Percentiles rank a stretch among this genome's conserved stretches.
Evolutionary conservation across 495 filamentous ascomycete species (phyloP).

Genomic region (Aspergillus ostianus): DNA sequence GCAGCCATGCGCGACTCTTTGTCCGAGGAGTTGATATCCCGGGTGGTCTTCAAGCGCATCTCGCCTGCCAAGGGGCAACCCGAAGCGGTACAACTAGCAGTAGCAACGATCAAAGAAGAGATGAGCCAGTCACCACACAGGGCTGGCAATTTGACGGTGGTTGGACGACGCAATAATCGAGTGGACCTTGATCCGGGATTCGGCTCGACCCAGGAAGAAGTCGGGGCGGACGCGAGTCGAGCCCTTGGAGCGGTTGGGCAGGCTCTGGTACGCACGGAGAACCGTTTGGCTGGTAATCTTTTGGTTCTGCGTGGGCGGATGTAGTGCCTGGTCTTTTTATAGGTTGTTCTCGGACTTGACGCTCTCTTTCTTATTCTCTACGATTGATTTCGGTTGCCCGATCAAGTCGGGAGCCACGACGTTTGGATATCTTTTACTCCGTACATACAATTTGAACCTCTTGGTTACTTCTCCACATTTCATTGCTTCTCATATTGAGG

Average conservation of each 20-base stretch:
- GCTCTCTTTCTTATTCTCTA: too few species aligned
- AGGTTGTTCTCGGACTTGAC: too few species aligned
- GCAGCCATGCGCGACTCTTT: slow-evolving; percentile 59
- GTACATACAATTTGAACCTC: too few species aligned
- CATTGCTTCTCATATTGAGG: too few species aligned
- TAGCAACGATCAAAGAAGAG: too few species aligned
- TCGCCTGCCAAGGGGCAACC: slow-evolving; percentile 3
- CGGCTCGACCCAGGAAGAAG: slow-evolving; percentile 17
- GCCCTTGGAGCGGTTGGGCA: slow-evolving; percentile 28
- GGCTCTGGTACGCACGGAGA: slow-evolving; percentile 45
- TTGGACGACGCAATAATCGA: slow-evolving; percentile 56
- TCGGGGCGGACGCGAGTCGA: slow-evolving; percentile 50
- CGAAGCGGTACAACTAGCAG: slow-evolving; percentile 20
- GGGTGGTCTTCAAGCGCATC: slow-evolving; percentile 59
- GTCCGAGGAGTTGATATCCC: slow-evolving; percentile 48
- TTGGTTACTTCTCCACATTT: too few species aligned
- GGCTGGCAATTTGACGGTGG: slow-evolving; percentile 74
- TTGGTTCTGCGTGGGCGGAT: slow-evolving; percentile 66
- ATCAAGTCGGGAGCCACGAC: too few species aligned
- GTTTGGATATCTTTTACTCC: too few species aligned
- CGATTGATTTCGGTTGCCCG: too few species aligned
- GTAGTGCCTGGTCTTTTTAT: background rate
- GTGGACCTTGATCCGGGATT: slow-evolving; percentile 15
- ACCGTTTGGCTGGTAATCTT: slow-evolving; percentile 65
- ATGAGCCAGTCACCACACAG: slow-evolving; percentile 50